Base-by-base conservation (phyloP, 345 rosid species). In the Rhizophora mangle region DNA sequence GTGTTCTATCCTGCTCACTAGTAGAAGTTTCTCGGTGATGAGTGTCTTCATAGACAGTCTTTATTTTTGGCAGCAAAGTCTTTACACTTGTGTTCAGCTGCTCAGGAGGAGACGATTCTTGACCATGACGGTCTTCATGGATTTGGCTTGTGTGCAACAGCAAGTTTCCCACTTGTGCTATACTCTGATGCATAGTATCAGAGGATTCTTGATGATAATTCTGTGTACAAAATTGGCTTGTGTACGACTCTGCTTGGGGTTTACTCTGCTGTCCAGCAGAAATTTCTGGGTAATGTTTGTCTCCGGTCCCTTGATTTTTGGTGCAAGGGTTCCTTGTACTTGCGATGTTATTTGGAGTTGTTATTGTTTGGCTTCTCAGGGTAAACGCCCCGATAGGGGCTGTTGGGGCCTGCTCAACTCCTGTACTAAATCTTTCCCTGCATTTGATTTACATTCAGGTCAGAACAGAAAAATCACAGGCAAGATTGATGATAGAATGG, bases 391-490 rank as follows among this genome's bases (percentile, higher is more conserved):
- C 81, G 58, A 22, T 70, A 16, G 43, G 68, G 57, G 67, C 2
- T 21, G 70, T 55, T 51, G 49, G 29, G 16, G 64, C 76, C n/a
- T 69, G 79, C 36, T 80, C 81, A 68, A 58, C 24, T 16, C 73
- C 77, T 31, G 75, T 27, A 60, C 74, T 78, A 68, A 86, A 80
- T 60, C 82, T 88, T 73, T 71, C 88, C 79, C 93, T 90, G 76
- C 59, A 84, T 57, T 55, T 53, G 26, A 62, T 62, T 53, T 6
- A 66, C 6, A 36, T 20, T 27, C 22, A 22, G 3, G 36, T 64
- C 8, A 65, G 70, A 24, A 27, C 22, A 43, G 18, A 13, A 13
- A 43, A 43, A 43, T 43, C 5, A 43, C 19, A 2, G 18, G 49
- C 49, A 43, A 43, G 19, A 43, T 43, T 13, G 49, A 19, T 43